Base-by-base conservation (phyloP, 805 yeast genomes). In the Ogataea angusta region DNA sequence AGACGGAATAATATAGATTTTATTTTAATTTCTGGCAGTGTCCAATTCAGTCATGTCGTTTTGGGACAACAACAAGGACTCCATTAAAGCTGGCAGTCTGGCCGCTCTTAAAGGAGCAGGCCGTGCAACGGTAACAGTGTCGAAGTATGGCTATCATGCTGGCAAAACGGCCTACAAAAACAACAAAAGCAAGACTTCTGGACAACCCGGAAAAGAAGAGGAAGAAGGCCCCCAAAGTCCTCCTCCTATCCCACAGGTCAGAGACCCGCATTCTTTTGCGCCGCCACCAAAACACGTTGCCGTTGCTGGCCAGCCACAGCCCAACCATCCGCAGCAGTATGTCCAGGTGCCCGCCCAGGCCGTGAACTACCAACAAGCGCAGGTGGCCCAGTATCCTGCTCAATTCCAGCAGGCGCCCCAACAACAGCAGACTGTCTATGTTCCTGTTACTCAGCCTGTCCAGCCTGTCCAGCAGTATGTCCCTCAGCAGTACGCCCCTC, bases 101-200 rank as follows among this genome's bases (percentile, higher is more conserved):
- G 69, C 78, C 16, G 70, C 78, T 0, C 66, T 66, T 35, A 69
- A 66, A 43, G 80, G 79, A 5, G 69, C 75, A 17, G 81, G 78
- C 6, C 63, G 54, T 34, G 82, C 78, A 3, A 64, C 77, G 3
- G 70, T 60, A 14, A 69, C 76, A 0, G 64, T 74, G 1, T 63
- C 72, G 3, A 72, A 73, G 45, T 76, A 76, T n/a, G 67, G 68
- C 1, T 64, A 61, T 32, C 46, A 51, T 18, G 67, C 66, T n/a
- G 80, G 79, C 0, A 64, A 68, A 47, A 59, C 60, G 8, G 73
- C 80, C 2, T 75, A 75, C 53, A 74, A 74, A 46, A 70, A 70
- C 36, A 62, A 63, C 47, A 50, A 52, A 17, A 47, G 46, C 21
- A 15, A 18, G n/a, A 30, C 16, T 5, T 10, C 29, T 22, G 30